Conservation (phyloP, 2,329 filamentous ascomycete species). For the Pyrenochaeta sp. region DNA sequence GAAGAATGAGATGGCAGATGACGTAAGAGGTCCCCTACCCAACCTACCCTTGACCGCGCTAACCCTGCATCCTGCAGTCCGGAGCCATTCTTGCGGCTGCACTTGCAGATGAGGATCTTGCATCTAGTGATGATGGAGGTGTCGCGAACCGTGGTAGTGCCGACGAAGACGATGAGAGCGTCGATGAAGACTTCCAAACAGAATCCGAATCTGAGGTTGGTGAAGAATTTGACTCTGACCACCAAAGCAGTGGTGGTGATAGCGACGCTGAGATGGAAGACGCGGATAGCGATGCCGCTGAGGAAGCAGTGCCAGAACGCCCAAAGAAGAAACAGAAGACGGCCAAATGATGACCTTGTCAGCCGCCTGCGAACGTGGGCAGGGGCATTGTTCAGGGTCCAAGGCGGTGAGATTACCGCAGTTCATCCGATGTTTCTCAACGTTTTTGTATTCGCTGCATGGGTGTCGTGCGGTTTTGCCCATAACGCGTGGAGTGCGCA, state of each 20-base stretch:
- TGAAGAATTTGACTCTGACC: slow-evolving; percentile 92
- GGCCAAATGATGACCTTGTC: slow-evolving; percentile 34
- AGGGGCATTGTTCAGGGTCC: slow-evolving; percentile 16
- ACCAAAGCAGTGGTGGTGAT: slow-evolving; percentile 82
- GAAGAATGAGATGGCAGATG: slow-evolving; percentile 98
- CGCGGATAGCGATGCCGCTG: slow-evolving; percentile 63
- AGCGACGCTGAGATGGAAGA: slow-evolving; percentile 72
- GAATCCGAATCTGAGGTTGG: slow-evolving; percentile 95
- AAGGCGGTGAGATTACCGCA: slow-evolving; percentile 33
- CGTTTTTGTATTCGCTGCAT: slow-evolving; percentile 32
- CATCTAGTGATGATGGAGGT: slow-evolving; percentile 77
- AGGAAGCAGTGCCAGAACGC: slow-evolving; percentile 61
- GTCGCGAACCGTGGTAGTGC: slow-evolving; percentile 85
- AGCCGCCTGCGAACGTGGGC: slow-evolving; percentile 2
- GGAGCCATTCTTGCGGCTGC: slow-evolving; percentile 76
- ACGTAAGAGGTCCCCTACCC: slow-evolving; percentile 65
- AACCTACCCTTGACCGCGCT: slow-evolving; percentile 16
- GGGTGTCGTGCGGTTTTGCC: slow-evolving; percentile 20
- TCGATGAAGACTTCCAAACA: slow-evolving; percentile 94
- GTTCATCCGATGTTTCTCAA: slow-evolving; percentile 29
- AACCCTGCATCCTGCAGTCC: slow-evolving; percentile 51
- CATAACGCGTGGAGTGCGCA: not conserved
- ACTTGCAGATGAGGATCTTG: slow-evolving; percentile 83
- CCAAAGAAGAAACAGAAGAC: slow-evolving; percentile 73
- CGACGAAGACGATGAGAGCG: slow-evolving; percentile 93